A percentile compares a stretch with the other conserved stretches of the same genome.
These are phyloP conservation scores for Jatropha multifida DNA, from an alignment of 441 rosid species.

Conservation along the genomic window DNA sequence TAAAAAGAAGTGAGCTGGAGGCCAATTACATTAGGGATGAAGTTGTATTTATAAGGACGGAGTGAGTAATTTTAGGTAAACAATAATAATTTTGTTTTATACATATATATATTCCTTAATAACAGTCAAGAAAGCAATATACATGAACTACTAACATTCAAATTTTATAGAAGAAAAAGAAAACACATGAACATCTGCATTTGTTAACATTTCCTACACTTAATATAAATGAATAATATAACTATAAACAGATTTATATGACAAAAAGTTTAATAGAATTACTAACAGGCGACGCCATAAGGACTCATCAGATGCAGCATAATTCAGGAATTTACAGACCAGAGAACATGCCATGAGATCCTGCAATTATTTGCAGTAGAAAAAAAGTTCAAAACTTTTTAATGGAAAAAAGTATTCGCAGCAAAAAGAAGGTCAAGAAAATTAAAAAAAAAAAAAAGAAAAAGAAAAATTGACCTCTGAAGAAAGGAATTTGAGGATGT, in stretches of 20 bases:
- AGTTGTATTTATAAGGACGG: too few species aligned
- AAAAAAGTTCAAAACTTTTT: conserved; percentile 4
- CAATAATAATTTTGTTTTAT: too few species aligned
- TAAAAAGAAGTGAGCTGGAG: too few species aligned
- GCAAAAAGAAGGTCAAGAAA: not conserved
- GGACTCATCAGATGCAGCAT: conserved; percentile 85
- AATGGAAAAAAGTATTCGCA: not conserved
- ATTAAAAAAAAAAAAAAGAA: not conserved
- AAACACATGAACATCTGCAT: not conserved
- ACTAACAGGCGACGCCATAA: conserved; percentile 95
- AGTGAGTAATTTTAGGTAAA: too few species aligned
- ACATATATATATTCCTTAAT: too few species aligned
- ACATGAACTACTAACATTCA: too few species aligned
- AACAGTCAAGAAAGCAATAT: too few species aligned
- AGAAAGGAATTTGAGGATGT: conserved; percentile 84
- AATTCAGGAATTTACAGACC: conserved; percentile 69
- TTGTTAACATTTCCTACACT: not conserved
- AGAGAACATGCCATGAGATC: conserved; percentile 85
- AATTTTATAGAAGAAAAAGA: too few species aligned
- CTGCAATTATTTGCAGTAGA: conserved; percentile 33
- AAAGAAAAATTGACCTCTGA: conserved; percentile 58
- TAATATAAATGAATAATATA: not conserved
- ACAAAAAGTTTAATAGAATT: not conserved
- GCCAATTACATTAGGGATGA: too few species aligned
- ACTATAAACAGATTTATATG: not conserved